Conservation (phyloP, 2,329 filamentous ascomycete species). For the Pseudocercospora pini-densiflorae region DNA sequence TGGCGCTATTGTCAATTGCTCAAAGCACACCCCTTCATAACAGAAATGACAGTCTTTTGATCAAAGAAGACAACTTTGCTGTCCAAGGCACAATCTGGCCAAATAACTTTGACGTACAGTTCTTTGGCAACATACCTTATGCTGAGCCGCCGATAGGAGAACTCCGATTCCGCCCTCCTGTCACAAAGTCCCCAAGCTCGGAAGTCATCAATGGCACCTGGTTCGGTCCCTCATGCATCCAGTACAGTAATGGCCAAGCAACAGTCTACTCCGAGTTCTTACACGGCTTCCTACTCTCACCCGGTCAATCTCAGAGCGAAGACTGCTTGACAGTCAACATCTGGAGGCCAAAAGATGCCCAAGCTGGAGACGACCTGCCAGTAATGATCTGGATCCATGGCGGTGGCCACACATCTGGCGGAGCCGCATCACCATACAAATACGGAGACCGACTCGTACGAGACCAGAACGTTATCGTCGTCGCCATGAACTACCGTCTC, state of each 20-base stretch:
- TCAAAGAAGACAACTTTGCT: constrained; percentile 15
- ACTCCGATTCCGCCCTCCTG: constrained; percentile 22
- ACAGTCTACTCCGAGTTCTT: constrained; percentile 23
- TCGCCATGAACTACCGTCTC: constrained; percentile 29
- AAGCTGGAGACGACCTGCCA: constrained; percentile 35
- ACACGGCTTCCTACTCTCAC: constrained; percentile 17
- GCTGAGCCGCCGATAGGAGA: constrained; percentile 20
- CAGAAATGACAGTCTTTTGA: background rate
- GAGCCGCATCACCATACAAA: constrained; percentile 25
- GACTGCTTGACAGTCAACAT: constrained; percentile 46
- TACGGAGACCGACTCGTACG: constrained; percentile 24
- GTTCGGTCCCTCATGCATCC: constrained; percentile 24
- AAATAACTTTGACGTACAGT: constrained; percentile 20
- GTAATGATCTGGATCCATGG: constrained; percentile 43
- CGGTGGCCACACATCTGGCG: constrained; percentile 18
- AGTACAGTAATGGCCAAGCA: constrained; percentile 20
- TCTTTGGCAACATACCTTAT: constrained; percentile 26
- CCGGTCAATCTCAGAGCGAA: constrained; percentile 20
- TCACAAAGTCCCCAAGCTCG: constrained; percentile 22
- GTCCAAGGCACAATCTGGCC: constrained; percentile 23
- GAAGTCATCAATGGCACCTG: constrained; percentile 23
- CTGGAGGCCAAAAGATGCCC: constrained; percentile 38
- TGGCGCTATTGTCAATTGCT: background rate
- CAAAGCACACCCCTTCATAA: background rate
- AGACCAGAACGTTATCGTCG: constrained; percentile 25